phyloP scores from a whole-genome alignment of 495 filamentous ascomycete genomes.

The Penicillium cinerascens region DNA sequence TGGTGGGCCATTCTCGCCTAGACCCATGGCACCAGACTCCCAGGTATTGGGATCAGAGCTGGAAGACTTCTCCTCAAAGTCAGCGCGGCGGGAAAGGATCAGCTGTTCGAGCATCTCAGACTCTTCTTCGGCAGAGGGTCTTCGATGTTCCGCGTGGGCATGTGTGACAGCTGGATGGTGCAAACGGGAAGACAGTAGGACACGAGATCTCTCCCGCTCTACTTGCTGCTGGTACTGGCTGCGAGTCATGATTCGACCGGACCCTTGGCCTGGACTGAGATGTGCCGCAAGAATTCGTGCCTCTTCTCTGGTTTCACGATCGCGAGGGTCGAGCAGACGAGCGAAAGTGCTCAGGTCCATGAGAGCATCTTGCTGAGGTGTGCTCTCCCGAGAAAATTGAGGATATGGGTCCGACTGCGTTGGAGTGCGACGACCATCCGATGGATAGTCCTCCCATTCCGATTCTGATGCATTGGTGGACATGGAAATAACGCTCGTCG shows the following conservation, averaged over 20 bases:
- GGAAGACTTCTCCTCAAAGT: constrained; percentile 24
- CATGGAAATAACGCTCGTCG: constrained; percentile 72
- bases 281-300: constrained; percentile 81
- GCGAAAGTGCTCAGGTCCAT: constrained; percentile 69
- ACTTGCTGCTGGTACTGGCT: constrained; percentile 65
- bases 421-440: constrained; percentile 69
- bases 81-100: constrained; percentile 58
- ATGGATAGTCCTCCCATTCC: constrained; percentile 55
- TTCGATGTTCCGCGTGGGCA: constrained; percentile 26
- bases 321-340: constrained; percentile 77
- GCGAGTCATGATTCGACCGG: constrained; percentile 64
- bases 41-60: constrained; percentile 43
- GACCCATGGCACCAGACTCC: constrained; percentile 63
- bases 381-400: constrained; percentile 49
- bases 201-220: constrained; percentile 60
- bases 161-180: constrained; percentile 15
- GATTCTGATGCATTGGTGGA: constrained; percentile 47
- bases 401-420: constrained; percentile 54
- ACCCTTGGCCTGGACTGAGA: constrained; percentile 51
- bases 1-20: constrained; percentile 72
- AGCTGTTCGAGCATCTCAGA: constrained; percentile 75
- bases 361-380: constrained; percentile 58
- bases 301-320: constrained; percentile 71
- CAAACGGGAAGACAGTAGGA: constrained; percentile 52
- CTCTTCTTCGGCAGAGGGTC: constrained; percentile 67